These are phyloP conservation scores for Coemansia sp. DNA, from an alignment of 192 early-diverging fungal genomes.

Conservation along the genomic window DNA sequence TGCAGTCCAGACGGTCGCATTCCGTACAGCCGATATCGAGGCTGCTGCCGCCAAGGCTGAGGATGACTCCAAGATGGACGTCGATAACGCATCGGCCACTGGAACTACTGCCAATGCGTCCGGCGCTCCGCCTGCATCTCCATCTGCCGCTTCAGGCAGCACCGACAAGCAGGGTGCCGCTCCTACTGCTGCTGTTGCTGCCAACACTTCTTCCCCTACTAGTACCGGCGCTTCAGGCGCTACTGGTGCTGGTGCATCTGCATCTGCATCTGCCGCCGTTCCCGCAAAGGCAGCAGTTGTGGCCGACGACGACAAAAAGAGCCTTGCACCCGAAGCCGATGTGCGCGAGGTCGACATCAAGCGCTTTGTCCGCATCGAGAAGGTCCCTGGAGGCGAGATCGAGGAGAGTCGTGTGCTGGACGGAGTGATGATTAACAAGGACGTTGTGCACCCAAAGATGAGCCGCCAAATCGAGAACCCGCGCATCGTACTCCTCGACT, in stretches of 20 bases:
- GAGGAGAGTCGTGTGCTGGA: constrained; percentile 94
- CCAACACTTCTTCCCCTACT: constrained; percentile 2
- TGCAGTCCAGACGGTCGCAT: constrained; percentile 89
- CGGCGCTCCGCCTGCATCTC: not conserved
- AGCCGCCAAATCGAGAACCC: constrained; percentile 96
- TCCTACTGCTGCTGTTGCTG: not conserved
- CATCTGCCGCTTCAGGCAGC: not conserved
- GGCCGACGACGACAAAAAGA: not conserved
- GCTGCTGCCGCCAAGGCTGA: constrained; percentile 5
- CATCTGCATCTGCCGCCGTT: constrained; percentile 3
- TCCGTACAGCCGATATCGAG: constrained; percentile 41
- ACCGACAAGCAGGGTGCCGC: constrained; percentile 18
- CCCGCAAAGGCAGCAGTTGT: not conserved
- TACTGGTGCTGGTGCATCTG: not conserved
- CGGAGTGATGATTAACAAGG: constrained; percentile 99
- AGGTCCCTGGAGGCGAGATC: constrained; percentile 98
- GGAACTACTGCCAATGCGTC: constrained; percentile 1
- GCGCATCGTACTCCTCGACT: constrained; percentile 93
- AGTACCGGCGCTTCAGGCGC: not conserved
- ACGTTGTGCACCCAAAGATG: constrained; percentile 98
- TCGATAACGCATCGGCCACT: constrained; percentile 5
- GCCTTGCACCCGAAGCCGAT: constrained; percentile 60
- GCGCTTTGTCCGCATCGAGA: constrained; percentile 96
- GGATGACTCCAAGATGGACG: constrained; percentile 1
- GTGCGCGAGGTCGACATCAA: constrained; percentile 97